Evolutionary conservation across 2,329 filamentous ascomycete genomes (phyloP), one percentile per base, ranked within the genome.

Genomic region (Zasmidium citrigriseum): DNA sequence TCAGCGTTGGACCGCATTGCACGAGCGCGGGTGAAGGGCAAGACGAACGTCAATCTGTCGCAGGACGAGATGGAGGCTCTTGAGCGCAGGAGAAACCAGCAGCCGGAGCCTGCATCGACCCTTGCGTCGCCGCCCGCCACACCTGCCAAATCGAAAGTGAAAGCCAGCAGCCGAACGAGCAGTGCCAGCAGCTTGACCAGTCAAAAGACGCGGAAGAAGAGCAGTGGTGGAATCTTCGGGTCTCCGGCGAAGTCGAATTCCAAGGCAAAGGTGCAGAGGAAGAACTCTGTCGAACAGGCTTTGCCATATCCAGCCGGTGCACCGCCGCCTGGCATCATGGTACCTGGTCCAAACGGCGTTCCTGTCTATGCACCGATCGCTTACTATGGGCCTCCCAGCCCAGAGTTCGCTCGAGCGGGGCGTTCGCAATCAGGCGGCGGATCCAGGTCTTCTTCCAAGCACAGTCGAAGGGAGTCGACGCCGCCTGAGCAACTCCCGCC

Each of bases 21-120:
- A 64, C 84, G 86, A 64, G 91, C 93, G 16, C 87, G 90, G 72
- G 85, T 85, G 62, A 86, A 86, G 69, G 92, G 92, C 63, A 89
- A 88, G 73, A 80, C 83, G 46, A 90, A 96, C 57, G 90, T 97
- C 56, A 89, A 88, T 72, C 82, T 98, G 63, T 91, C 84, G 66
- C 84, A 87, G 68, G 86, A 89, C 54, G 93, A 97, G 74, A 80
- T 96, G 67, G 89, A 88, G 61, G 92, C 91, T 48, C 81, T 96
- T 66, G 89, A 93, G 71, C 84, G 67, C 67, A 67, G 67, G 59
- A 61, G 59, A 52, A 52, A 47, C 63, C 66, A 63, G 67, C 65
- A 61, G 63, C 65, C 60, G 61, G 65, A 70, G 64, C 67, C 52
- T 55, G 51, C 60, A 60, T 47, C 60, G 45, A 65, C 70, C 54